Base-by-base conservation (phyloP, 257 asterid genomes). In the Prunella vulgaris region DNA sequence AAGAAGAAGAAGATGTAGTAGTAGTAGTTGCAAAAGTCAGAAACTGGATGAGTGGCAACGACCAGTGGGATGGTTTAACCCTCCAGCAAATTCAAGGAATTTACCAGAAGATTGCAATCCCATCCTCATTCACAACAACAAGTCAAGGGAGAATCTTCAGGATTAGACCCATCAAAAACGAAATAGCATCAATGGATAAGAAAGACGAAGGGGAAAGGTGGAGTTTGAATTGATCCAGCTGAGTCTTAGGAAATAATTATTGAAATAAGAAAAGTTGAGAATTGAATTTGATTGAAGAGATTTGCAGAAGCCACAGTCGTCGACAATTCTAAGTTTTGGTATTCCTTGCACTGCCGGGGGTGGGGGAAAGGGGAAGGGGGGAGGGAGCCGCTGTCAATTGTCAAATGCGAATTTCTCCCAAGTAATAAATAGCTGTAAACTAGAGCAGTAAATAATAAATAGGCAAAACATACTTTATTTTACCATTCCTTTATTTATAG, bases 81-180 rank as follows among this genome's bases (percentile, higher is more conserved):
- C 82, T 81, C 95, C 81, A 78, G 95, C 59, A 81, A 83, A 85
- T 75, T 82, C 81, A 60, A 80, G 53, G 85, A 82, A 81, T 74
- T 84, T 56, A 79, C 96, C 97, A 70, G 96, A 93, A 85, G 95
- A 93, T 81, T 93, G 89, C 70, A 90, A 86, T 82, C 97, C 98
- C 97, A 90, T 90, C 92, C 87, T 88, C 96, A 86, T 86, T 77
- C 83, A 78, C 90, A 18, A 49, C 66, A 33, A 37, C 74, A 69
- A 48, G 66, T 69, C 65, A 58, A 38, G 56, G 48, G 63, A 84
- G 66, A 67, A 78, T 54, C 76, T 66, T 77, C 67, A 70, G 30
- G 68, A 73, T 62, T 56, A 74, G 85, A 74, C 80, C 82, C 85
- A 82, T 85, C 73, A 27, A 48, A 66, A 10, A n/a, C 27, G 25